Evolutionary conservation across 1,284 basidiomycete species (phyloP).

Genomic region (Ustilago curta): DNA sequence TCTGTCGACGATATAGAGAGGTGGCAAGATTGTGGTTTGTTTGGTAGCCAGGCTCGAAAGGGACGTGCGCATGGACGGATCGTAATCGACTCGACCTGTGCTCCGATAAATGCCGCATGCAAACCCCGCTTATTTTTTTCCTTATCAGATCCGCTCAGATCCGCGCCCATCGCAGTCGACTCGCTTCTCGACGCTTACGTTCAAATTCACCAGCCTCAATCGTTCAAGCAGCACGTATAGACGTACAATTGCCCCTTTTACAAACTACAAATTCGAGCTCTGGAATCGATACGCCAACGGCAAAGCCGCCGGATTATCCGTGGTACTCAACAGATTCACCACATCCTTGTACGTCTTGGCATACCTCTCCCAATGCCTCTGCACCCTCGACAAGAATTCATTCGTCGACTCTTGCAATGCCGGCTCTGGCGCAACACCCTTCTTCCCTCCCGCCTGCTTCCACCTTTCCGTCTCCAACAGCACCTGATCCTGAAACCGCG

Average conservation of each 20-base stretch:
- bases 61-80: constrained; percentile 24
- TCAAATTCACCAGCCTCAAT: not conserved
- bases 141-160: constrained; percentile 5
- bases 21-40: not conserved
- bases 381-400: constrained; percentile 51
- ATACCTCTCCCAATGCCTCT: constrained; percentile 60
- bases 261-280: constrained; percentile 44
- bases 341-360: constrained; percentile 65
- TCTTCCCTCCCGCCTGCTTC: constrained; percentile 38
- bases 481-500: constrained; percentile 60
- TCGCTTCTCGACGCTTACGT: not conserved
- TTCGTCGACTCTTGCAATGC: constrained; percentile 33
- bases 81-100: not conserved
- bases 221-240: not conserved
- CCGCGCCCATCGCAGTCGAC: no score
- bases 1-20: not conserved
- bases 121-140: constrained; percentile 5
- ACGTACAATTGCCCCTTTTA: not conserved
- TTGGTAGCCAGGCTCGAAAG: not conserved
- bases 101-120: not conserved
- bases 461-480: constrained; percentile 50
- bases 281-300: constrained; percentile 66
- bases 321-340: constrained; percentile 65
- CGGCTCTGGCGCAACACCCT: constrained; percentile 29
- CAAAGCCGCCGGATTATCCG: constrained; percentile 67